Evolutionary conservation across 2,329 filamentous ascomycete species (phyloP), one percentile per base, ranked within the genome.

Genomic region (Diaporthe caulivora): DNA sequence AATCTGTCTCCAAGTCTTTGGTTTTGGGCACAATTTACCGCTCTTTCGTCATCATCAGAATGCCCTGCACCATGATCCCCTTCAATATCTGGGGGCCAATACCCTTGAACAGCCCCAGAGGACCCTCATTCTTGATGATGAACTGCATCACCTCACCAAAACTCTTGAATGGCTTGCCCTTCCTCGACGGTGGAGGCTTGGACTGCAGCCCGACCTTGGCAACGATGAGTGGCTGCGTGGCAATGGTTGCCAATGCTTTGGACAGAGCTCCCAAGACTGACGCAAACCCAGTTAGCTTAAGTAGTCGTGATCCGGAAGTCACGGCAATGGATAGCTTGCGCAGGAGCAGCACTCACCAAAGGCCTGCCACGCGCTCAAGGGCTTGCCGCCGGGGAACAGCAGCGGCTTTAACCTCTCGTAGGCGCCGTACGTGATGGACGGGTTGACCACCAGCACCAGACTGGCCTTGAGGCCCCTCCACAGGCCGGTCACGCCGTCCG

Each of bases 41-140:
- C 85, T 99, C 97, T 85, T 99, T 99, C 62, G 95, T 97, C 95
- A 98, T 99, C 97, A 99, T 99, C 51, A 99, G 87, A 72, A 99
- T 91, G 65, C 97, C 97, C 81, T 99, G 97, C 2, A 99, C 97
- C 64, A 99, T 82, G 69, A 99, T 85, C 1, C 97, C 97, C 84
- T 99, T 99, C 74, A 95, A 83, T 68, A 99, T 93, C 83, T 99
- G 97, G 3, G 97, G 97, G 0, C 91, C 95, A 77, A 99, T 98
- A 54, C 97, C 97, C 86, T 99, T 99, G 87, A 98, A 99, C 1
- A 99, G 87, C n/a, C 93, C 93, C 17, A 92, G 79, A 0, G 90
- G 82, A 4, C 97, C 97, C 81, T 99, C 97, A 75, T 98, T 92
- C 79, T 97, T 87, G 71, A 98, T 85, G 78, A 99, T 98, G 82